Conservation (phyloP, 352 stramenopile species). For the Phytopythium cucurbitacearum region DNA sequence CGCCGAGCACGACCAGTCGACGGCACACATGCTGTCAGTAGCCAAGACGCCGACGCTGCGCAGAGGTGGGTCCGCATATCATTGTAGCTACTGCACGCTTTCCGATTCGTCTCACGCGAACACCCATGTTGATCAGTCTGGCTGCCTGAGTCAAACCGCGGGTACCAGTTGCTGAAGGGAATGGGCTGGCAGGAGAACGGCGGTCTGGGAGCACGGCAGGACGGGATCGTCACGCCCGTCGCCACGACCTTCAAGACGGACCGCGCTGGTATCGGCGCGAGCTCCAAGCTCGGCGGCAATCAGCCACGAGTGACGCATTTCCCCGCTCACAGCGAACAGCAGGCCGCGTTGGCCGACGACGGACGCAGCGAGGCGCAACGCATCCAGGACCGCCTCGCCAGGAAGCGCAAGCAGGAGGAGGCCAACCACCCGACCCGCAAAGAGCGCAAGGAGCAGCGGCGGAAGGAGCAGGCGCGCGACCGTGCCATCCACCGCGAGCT, state of each 20-base stretch:
- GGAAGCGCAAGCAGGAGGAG: slow-evolving; percentile 41
- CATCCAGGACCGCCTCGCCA: slow-evolving; percentile 32
- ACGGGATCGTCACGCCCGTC: slow-evolving; percentile 42
- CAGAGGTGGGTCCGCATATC: slow-evolving; percentile 26
- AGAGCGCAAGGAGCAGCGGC: slow-evolving; percentile 36
- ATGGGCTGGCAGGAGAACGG: slow-evolving; percentile 53
- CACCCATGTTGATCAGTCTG: slow-evolving; percentile 24
- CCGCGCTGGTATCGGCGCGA: slow-evolving; percentile 31
- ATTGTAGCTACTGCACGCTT: background rate
- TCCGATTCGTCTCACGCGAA: background rate
- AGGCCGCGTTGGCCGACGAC: slow-evolving; percentile 22
- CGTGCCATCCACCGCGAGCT: slow-evolving; percentile 38
- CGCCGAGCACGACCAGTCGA: slow-evolving; percentile 49
- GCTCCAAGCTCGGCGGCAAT: slow-evolving; percentile 9
- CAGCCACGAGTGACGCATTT: slow-evolving; percentile 34
- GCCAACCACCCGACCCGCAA: slow-evolving; percentile 12
- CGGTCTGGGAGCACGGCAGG: slow-evolving; percentile 26
- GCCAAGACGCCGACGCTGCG: slow-evolving; percentile 36
- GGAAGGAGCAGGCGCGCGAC: slow-evolving; percentile 34
- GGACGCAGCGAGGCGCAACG: slow-evolving; percentile 31
- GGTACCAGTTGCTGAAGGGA: slow-evolving; percentile 49
- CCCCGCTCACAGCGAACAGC: slow-evolving; percentile 27
- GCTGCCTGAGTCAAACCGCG: slow-evolving; percentile 64
- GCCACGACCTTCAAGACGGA: slow-evolving; percentile 53
- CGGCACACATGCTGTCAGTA: slow-evolving; percentile 40